Percentiles rank a stretch among this genome's conserved stretches.
These are phyloP conservation scores for Panicum miliaceum DNA, from an alignment of 176 grass and related monocot species.

Conservation along the genomic window DNA sequence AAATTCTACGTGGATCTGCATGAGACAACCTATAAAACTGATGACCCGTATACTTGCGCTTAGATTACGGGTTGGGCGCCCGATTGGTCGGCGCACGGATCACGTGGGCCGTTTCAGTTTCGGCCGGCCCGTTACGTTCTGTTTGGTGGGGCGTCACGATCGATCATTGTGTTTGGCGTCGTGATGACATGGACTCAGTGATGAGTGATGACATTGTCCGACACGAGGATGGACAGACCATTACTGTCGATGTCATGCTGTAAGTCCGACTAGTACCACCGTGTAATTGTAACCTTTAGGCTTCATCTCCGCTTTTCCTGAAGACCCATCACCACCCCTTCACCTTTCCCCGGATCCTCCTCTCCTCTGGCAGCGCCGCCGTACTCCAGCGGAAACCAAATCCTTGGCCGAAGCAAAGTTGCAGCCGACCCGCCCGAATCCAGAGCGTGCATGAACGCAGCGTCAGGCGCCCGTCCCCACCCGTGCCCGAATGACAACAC, in stretches of 20 bases:
- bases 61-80: neutral
- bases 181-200: too few species aligned
- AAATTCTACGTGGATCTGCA: too few species aligned
- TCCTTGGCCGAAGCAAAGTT: slow-evolving; percentile 40
- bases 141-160: neutral
- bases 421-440: neutral
- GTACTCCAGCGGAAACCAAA: neutral
- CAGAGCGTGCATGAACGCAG: neutral
- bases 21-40: too few species aligned
- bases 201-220: neutral
- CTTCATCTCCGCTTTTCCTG: neutral
- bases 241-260: neutral
- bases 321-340: neutral
- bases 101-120: neutral
- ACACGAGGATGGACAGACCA: neutral
- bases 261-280: too few species aligned
- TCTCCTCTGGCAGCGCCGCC: too few species aligned
- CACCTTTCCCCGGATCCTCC: neutral
- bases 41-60: too few species aligned
- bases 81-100: neutral
- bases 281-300: too few species aligned
- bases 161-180: too few species aligned
- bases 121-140: neutral
- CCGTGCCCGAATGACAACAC: too few species aligned
- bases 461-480: neutral